Conservation (phyloP, 371 early-diverging fungal genomes). For the Apophysomyces ossiformis region DNA sequence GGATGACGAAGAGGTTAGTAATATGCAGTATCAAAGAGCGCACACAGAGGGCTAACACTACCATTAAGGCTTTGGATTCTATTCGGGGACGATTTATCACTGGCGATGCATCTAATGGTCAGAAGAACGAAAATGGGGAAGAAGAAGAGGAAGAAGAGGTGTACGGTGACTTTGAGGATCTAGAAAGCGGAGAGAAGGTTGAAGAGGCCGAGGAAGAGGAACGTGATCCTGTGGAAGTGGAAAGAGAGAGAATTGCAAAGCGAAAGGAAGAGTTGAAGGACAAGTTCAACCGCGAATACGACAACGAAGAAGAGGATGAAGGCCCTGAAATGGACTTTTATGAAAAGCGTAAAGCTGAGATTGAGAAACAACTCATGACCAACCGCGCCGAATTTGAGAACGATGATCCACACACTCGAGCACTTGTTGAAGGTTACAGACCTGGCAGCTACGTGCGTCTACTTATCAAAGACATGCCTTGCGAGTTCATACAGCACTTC, state of each 20-base stretch:
- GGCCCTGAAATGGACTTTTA: conserved; percentile 80
- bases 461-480: conserved; percentile 86
- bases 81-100: conserved; percentile 87
- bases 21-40: neutral
- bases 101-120: conserved; percentile 59
- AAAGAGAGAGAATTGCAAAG: conserved; percentile 71
- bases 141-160: conserved; percentile 64
- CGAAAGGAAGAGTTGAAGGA: conserved; percentile 90
- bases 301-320: conserved; percentile 74
- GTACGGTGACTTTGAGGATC: conserved; percentile 91
- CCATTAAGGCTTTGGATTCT: conserved; percentile 59
- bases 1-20: conserved; percentile 70
- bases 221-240: conserved; percentile 45
- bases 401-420: conserved; percentile 76
- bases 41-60: neutral
- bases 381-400: conserved; percentile 89
- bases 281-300: conserved; percentile 92
- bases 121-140: conserved; percentile 25
- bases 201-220: conserved; percentile 34
- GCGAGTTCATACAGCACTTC: conserved; percentile 92
- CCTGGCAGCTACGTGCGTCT: conserved; percentile 95
- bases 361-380: conserved; percentile 77
- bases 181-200: conserved; percentile 69
- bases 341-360: conserved; percentile 86
- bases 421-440: conserved; percentile 83